Base-by-base conservation (phyloP, 306 rosid genomes). In the Parietaria judaica region DNA sequence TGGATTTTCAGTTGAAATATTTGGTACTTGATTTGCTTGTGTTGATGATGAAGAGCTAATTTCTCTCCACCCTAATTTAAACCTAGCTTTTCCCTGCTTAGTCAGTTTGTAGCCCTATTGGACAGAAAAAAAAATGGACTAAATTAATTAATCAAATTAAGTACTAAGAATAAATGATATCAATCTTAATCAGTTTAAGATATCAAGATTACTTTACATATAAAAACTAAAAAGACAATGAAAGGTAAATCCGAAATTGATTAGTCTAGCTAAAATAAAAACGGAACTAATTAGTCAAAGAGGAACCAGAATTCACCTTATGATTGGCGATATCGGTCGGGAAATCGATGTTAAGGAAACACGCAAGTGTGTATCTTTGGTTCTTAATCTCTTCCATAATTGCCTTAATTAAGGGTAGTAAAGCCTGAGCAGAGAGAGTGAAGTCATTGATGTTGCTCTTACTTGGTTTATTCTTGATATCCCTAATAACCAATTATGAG, bases 61-160 rank as follows among this genome's bases (percentile, higher is more conserved):
- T 77, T 74, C 76, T 59, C 6, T 79, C 96, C 96, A 90, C 56
- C 84, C 90, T 79, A 78, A 63, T 54, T 60, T 78, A 56, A 54
- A 7, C 11, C 79, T 66, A 63, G 80, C 77, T 47, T 69, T 80
- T 23, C 95, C 97, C 71, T 90, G 95, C 72, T 68, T 85, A 38
- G 96, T 90, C 54, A 90, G 74, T 84, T 81, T 90, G 78, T 81
- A 90, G 57, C 97, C 94, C 96, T 87, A 71, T 87, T 72, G 70
- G 31, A 39, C 54, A 60, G 12, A 68, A 56, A 56, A 69, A 47
- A 66, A 23, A 23, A n/a, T n/a, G 31, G 31, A 23, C 2, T 23
- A 23, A 23, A 23, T 23, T 23, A 23, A 23, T 23, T 23, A 2
- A 23, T 23, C 31, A 23, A 23, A 23, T 23, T 23, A 23, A 23